A percentile compares a stretch with the other conserved stretches of the same genome.
phyloP scores from a whole-genome alignment of 768 basidiomycete genomes.

The Psilocybe tampanensis region DNA sequence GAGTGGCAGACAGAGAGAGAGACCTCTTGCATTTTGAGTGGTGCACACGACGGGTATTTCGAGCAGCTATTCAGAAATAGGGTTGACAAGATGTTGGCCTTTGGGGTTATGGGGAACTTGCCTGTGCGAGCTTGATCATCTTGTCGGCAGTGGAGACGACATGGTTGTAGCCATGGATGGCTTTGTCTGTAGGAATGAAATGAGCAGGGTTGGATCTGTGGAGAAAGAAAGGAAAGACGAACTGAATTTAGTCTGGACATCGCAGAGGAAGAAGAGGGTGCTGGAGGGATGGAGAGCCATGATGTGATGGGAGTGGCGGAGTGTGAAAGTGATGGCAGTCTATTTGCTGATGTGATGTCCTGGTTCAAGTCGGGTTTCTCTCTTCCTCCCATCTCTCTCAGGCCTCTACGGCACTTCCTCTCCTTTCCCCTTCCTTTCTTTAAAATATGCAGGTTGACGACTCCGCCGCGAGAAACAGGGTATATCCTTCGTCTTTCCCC shows the following conservation, averaged over 20 bases:
- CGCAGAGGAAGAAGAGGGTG: conserved; percentile 79
- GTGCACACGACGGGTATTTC: conserved; percentile 77
- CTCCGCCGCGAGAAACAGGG: conserved; percentile 43
- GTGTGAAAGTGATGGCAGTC: conserved; percentile 13
- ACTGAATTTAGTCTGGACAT: conserved; percentile 82
- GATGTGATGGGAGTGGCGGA: conserved; percentile 6
- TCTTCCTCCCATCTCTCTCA: conserved; percentile 20
- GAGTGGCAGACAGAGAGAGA: not conserved
- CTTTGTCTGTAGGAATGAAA: conserved; percentile 27
- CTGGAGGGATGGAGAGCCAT: conserved; percentile 35
- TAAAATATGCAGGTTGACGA: conserved; percentile 31
- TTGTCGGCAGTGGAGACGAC: conserved; percentile 73
- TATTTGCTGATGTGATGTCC: conserved; percentile 20
- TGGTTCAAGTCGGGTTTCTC: conserved; percentile 25
- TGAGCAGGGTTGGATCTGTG: not conserved
- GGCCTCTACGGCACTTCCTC: conserved; percentile 15
- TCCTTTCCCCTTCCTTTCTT: conserved; percentile 20
- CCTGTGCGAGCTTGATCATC: conserved; percentile 77
- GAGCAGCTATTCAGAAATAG: conserved; percentile 45
- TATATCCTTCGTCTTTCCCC: conserved; percentile 21
- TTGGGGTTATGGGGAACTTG: conserved; percentile 20
- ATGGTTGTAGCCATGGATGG: conserved; percentile 72
- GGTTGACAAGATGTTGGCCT: not conserved
- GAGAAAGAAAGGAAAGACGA: conserved; percentile 21
- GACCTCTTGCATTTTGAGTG: conserved; percentile 83